Evolutionary conservation across 176 grass and related monocot species (phyloP).

Genomic region (Microstegium vimineum): DNA sequence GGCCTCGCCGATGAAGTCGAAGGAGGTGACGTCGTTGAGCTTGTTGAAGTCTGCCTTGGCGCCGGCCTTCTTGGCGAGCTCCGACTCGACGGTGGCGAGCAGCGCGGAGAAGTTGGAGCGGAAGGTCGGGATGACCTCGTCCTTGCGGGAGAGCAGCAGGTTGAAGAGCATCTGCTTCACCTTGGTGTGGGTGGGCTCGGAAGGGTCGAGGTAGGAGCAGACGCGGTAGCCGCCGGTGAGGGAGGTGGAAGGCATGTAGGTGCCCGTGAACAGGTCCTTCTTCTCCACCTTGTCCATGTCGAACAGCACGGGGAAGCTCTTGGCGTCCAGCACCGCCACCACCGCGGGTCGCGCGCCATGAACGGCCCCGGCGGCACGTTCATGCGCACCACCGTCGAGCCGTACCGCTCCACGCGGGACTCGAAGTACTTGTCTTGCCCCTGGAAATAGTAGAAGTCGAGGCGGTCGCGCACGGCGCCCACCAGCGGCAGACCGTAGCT

Average conservation of each 20-base stretch:
- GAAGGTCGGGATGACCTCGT: conserved; percentile 49
- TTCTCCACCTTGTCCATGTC: conserved; percentile 76
- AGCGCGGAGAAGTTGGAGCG: conserved; percentile 48
- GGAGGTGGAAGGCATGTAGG: conserved; percentile 65
- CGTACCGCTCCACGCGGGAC: conserved; percentile 44
- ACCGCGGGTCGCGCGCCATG: conserved; percentile 61
- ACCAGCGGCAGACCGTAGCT: conserved; percentile 49
- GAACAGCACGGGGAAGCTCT: conserved; percentile 73
- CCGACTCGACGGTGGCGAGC: conserved; percentile 46
- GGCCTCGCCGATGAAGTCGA: conserved; percentile 67
- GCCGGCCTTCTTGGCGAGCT: conserved; percentile 12
- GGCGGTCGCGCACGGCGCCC: conserved; percentile 49
- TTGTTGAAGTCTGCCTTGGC: conserved; percentile 54
- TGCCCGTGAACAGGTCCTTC: conserved; percentile 59
- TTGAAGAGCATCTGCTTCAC: conserved; percentile 63
- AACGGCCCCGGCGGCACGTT: conserved; percentile 60
- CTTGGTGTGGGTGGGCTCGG: conserved; percentile 55
- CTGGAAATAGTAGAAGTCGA: conserved; percentile 76
- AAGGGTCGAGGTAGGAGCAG: conserved; percentile 69
- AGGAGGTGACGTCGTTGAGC: conserved; percentile 58
- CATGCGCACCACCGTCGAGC: conserved; percentile 61
- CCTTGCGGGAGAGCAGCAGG: conserved; percentile 57
- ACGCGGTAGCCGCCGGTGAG: conserved; percentile 71
- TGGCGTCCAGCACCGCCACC: conserved; percentile 61
- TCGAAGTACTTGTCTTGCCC: conserved; percentile 71